Base-by-base conservation (phyloP, 2,329 filamentous ascomycete genomes). In the Pestalotiopsis sp. region DNA sequence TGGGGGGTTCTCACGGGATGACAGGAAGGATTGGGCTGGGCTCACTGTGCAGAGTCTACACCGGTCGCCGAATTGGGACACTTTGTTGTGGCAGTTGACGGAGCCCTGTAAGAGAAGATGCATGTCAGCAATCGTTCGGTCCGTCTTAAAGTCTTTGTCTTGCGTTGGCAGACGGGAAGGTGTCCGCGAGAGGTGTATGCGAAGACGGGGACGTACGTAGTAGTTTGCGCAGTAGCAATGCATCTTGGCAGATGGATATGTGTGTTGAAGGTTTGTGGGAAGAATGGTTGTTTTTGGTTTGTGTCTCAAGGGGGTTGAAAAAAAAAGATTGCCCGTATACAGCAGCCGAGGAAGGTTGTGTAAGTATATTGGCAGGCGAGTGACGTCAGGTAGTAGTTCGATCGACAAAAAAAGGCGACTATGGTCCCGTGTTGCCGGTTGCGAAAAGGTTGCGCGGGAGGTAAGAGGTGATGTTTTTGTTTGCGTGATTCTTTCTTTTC, bases 181-280 rank as follows among this genome's bases (percentile, higher is more conserved):
- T 36, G 17, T 25, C 25, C 57, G 23, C 14, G 11, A 31, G 59
- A 13, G 13, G 1, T 27, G 31, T 13, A 36, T n/a, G 31, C 14
- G 25, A 13, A 17, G 12, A 14, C 31, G 20, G 56, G 1, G 11
- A 72, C 73, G 68, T 49, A 77, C 75, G 52, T 77, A 78, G 68
- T 74, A 78, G 70, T 77, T 78, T 36, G 74, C 75, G 63, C 75
- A 77, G 38, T 77, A 76, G 71, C 72, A 77, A 69, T 71, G 49
- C 75, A 75, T 77, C 4, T 64, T 74, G 67, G 58, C 36, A 65
- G 49, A 17, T 36, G 38, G 23, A 20, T 65, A n/a, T 41, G 27
- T 77, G 75, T 65, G 38, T 23, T 38, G 27, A 36, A 20, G 31
- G 60, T 23, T 39, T 63, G 57, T 61, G 23, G n/a, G 20, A 61